These are phyloP conservation scores for Tylopilus sp. DNA, from an alignment of 768 basidiomycete species.

Conservation along the genomic window DNA sequence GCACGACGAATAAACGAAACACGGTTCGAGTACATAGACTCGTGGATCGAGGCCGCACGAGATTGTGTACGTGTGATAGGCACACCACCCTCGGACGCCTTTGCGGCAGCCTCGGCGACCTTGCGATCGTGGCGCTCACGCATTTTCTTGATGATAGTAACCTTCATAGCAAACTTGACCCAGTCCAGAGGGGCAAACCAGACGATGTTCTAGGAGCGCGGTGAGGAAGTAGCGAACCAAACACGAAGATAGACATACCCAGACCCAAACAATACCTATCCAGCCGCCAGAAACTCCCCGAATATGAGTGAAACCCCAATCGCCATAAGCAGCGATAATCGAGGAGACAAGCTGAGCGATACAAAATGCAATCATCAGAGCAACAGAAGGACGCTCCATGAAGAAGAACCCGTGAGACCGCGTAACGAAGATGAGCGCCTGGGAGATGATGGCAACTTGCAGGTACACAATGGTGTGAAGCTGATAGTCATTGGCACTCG, in stretches of 20 bases:
- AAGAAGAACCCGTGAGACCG: conserved; percentile 96
- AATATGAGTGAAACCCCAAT: conserved; percentile 95
- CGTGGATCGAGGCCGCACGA: conserved; percentile 85
- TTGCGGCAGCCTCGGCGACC: conserved; percentile 37
- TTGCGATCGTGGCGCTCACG: conserved; percentile 58
- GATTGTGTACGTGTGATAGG: conserved; percentile 86
- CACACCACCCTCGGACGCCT: conserved; percentile 40
- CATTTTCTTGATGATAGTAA: conserved; percentile 81
- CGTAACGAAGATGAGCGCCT: conserved; percentile 95
- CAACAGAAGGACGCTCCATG: conserved; percentile 90
- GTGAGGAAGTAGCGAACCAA: conserved; percentile 11
- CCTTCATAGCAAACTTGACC: conserved; percentile 97
- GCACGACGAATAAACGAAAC: conserved; percentile 90
- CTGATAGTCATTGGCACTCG: conserved; percentile 53
- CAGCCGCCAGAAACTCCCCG: conserved; percentile 80
- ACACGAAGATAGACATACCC: conserved; percentile 55
- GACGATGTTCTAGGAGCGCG: conserved; percentile 68
- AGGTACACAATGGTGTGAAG: conserved; percentile 91
- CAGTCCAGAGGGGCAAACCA: conserved; percentile 96
- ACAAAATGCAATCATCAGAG: conserved; percentile 87
- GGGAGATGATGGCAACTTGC: conserved; percentile 98
- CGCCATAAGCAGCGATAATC: conserved; percentile 89
- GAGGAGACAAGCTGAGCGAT: conserved; percentile 92
- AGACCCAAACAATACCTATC: conserved; percentile 97
- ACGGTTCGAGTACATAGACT: conserved; percentile 93